Evolutionary conservation across 176 grass and related monocot species (phyloP), one percentile per base, ranked within the genome.

Genomic region (Chrysopogon serrulatus): DNA sequence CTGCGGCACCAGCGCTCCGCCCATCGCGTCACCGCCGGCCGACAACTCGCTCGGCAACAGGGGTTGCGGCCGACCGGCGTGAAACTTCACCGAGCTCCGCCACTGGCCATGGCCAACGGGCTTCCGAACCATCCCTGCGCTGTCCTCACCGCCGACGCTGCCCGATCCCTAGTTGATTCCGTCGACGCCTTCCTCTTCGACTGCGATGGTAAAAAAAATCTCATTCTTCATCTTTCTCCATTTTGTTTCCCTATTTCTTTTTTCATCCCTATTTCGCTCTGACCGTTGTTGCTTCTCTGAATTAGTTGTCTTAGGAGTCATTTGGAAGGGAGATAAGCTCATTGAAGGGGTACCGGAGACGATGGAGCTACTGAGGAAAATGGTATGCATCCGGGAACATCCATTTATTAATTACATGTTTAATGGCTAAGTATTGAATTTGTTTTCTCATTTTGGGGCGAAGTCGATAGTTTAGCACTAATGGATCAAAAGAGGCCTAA

Each of bases 111-210:
- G 90, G 78, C 78, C 39, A 61, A 87, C 73, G 81, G 45, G 9
- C 67, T 77, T 65, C 37, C 17, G 5, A 67, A 37, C 37, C 75
- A 11, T 83, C 79, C 19, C 36, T 28, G 72, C 61, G 23, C 36
- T 65, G 53, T 64, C 74, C 85, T 98, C 76, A 91, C 89, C 32
- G 81, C 90, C 71, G 74, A 88, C 65, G 44, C 79, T 6, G 89
- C 96, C 16, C 82, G 85, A 57, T 91, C 87, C 84, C 92, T 98
- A 63, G 87, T 92, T 63, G 85, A 91, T 36, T 93, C 89, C 31
- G 76, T 98, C 59, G 96, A 98, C 30, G 92, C 92, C 47, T 93
- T 98, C 79, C 82, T 98, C 84, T 98, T 98, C 76, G 92, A 98
- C 41, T 98, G 95, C 78, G 92, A 98, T 21, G 95, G 92, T 95